Conservation (phyloP, 1,284 basidiomycete genomes). For the Phellopilus nigrolimitatus region DNA sequence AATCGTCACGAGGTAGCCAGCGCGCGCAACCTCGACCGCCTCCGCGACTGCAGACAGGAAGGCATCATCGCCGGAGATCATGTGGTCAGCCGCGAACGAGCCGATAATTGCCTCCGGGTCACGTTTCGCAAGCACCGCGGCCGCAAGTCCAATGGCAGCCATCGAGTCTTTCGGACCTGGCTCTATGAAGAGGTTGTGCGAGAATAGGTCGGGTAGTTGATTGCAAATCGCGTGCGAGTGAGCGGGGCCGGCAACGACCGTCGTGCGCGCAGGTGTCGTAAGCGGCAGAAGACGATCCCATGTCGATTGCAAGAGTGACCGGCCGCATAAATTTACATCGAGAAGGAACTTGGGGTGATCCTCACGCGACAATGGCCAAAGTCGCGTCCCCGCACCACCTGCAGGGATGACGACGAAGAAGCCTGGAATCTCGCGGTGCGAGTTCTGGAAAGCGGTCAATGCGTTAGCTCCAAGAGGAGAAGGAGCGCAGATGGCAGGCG, state of each 20-base stretch:
- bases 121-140: constrained; percentile 66
- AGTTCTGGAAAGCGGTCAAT: constrained; percentile 46
- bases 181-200: constrained; percentile 68
- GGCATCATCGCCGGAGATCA: constrained; percentile 83
- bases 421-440: constrained; percentile 65
- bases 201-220: constrained; percentile 65
- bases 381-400: constrained; percentile 77
- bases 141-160: constrained; percentile 84
- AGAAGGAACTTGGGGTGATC: constrained; percentile 78
- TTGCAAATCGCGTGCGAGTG: constrained; percentile 67
- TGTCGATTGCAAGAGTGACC: constrained; percentile 78
- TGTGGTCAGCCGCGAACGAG: constrained; percentile 82
- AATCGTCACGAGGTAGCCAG: constrained; percentile 77
- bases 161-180: constrained; percentile 82
- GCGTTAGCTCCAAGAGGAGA: constrained; percentile 66
- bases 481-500: constrained; percentile 33
- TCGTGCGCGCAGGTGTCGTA: constrained; percentile 61
- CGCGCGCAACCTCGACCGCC: constrained; percentile 72
- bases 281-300: constrained; percentile 82
- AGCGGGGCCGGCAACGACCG: constrained; percentile 73
- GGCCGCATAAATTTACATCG: constrained; percentile 75
- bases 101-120: constrained; percentile 80
- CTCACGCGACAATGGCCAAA: constrained; percentile 82
- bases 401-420: constrained; percentile 86
- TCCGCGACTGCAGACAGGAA: constrained; percentile 77